phyloP scores from a whole-genome alignment of 2,329 filamentous ascomycete genomes.

The Trichoderma koningiopsis region DNA sequence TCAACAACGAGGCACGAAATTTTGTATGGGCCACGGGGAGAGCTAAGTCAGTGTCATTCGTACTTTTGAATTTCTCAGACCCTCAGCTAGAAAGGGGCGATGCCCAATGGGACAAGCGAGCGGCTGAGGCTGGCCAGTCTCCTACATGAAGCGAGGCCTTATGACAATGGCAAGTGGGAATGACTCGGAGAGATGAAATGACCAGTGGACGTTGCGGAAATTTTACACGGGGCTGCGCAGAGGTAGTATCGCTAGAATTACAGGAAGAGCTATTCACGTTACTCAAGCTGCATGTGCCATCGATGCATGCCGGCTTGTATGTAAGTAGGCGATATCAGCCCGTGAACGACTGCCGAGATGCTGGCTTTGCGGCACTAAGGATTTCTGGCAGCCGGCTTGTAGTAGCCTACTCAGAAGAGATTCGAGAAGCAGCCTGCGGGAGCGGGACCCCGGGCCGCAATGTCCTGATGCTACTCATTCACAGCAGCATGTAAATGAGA shows the following conservation, averaged over 20 bases:
- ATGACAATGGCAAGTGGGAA: background rate
- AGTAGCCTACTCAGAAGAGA: background rate
- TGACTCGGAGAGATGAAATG: conserved; percentile 5
- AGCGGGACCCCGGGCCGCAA: conserved; percentile 19
- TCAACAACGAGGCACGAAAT: background rate
- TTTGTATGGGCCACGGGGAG: conserved; percentile 11
- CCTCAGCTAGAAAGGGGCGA: background rate
- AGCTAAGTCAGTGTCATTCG: conserved; percentile 2
- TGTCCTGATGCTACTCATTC: background rate
- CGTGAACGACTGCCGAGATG: conserved; percentile 8
- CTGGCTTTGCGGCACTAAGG: background rate
- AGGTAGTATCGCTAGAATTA: background rate
- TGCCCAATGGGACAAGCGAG: conserved; percentile 10
- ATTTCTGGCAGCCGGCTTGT: background rate
- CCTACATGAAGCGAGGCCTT: background rate
- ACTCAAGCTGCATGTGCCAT: background rate
- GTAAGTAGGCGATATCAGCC: background rate
- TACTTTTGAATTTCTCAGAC: background rate
- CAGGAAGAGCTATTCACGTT: background rate
- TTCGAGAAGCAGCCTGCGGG: conserved; percentile 1
- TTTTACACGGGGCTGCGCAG: background rate
- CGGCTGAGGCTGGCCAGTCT: background rate
- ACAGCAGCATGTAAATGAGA: background rate
- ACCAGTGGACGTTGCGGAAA: conserved; percentile 5
- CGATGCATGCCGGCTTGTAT: background rate